These are phyloP conservation scores for Pichia manshurica DNA, from an alignment of 805 yeast genomes.

Conservation along the genomic window DNA sequence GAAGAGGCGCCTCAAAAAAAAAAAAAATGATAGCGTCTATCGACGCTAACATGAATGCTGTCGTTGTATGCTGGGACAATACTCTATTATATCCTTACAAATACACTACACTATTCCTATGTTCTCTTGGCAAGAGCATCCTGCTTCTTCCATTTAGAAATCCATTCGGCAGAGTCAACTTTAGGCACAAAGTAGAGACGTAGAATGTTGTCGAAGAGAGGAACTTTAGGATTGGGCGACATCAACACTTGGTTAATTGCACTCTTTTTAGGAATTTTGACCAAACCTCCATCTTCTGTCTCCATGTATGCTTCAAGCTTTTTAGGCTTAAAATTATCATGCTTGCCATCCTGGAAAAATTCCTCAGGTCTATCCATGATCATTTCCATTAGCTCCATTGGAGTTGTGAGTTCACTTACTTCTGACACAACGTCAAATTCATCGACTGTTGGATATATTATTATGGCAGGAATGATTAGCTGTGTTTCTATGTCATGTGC, in stretches of 20 bases:
- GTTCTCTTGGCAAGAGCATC: conserved; percentile 47
- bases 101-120: too few species aligned
- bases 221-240: conserved; percentile 58
- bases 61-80: too few species aligned
- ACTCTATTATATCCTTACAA: too few species aligned
- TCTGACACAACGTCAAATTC: conserved; percentile 79
- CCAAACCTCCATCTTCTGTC: conserved; percentile 75
- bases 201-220: conserved; percentile 68
- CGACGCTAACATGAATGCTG: too few species aligned
- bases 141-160: conserved; percentile 57
- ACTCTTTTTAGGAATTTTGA: conserved; percentile 76
- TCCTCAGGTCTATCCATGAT: conserved; percentile 62
- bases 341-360: conserved; percentile 63
- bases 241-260: conserved; percentile 59
- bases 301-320: conserved; percentile 74
- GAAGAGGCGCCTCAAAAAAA: too few species aligned
- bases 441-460: conserved; percentile 75
- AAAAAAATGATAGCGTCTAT: too few species aligned
- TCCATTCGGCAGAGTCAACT: conserved; percentile 57
- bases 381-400: conserved; percentile 54
- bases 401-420: conserved; percentile 65
- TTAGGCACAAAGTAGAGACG: conserved; percentile 79
- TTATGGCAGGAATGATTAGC: conserved; percentile 72
- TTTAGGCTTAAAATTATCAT: conserved; percentile 50
- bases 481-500: conserved; percentile 67